These are phyloP conservation scores for Chaetomiaceae sp. DNA, from an alignment of 2,329 filamentous ascomycete genomes.

Conservation along the genomic window DNA sequence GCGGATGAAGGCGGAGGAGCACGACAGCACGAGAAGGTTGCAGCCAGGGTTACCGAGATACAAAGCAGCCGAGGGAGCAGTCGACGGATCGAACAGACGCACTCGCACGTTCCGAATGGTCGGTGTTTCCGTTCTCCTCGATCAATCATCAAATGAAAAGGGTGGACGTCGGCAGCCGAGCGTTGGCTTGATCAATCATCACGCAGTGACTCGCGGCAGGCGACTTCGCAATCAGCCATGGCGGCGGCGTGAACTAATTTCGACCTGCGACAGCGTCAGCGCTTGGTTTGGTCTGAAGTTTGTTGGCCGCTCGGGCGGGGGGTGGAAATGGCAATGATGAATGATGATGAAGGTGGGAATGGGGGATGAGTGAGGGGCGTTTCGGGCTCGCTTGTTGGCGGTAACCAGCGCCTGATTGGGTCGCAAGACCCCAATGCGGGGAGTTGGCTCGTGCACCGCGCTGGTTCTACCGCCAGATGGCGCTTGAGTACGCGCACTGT, in stretches of 20 bases:
- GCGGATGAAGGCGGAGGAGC: slow-evolving; percentile 6
- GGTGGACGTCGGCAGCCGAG: background rate
- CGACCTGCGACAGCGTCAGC: background rate
- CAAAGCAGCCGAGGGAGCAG: background rate
- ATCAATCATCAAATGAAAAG: slow-evolving; percentile 1
- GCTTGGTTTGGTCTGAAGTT: background rate
- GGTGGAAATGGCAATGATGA: too few relatives aligned
- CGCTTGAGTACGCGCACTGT: too few relatives aligned
- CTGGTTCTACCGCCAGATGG: too few relatives aligned
- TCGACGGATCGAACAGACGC: background rate
- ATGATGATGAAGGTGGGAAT: too few relatives aligned
- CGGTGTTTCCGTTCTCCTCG: background rate
- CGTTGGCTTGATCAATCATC: background rate
- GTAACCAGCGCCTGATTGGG: too few relatives aligned
- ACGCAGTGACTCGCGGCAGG: background rate
- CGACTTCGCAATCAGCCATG: background rate
- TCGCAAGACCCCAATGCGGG: too few relatives aligned
- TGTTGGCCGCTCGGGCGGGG: background rate
- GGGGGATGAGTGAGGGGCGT: too few relatives aligned
- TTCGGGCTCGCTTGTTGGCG: too few relatives aligned
- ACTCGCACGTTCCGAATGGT: background rate
- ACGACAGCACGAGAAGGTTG: slow-evolving; percentile 10
- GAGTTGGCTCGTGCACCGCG: too few relatives aligned
- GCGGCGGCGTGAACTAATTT: background rate
- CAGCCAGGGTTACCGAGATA: slow-evolving; percentile 14